Percentiles rank a stretch among this genome's conserved stretches.
Evolutionary conservation across 169 alveolate genomes (phyloP).

Genomic region (Cryptosporidium sp.): DNA sequence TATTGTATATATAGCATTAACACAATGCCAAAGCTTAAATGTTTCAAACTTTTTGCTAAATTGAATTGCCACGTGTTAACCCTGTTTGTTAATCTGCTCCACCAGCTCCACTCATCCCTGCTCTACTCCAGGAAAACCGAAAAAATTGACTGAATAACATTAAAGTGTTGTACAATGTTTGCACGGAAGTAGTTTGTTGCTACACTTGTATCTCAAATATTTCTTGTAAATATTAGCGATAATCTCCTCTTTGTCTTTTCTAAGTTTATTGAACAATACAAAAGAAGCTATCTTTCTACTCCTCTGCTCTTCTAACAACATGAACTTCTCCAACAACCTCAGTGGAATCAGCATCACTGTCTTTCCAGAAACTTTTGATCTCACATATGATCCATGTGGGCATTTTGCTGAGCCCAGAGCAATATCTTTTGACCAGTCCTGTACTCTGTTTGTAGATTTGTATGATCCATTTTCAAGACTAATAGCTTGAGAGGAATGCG

Average conservation of each 20-base stretch:
- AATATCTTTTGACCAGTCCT: slow-evolving; percentile 69
- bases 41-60: background rate
- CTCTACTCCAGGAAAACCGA: background rate
- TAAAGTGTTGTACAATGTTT: slow-evolving; percentile 6
- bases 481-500: background rate
- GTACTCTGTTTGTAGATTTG: slow-evolving; percentile 8
- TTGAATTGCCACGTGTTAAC: background rate
- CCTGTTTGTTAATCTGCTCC: background rate
- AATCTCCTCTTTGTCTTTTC: background rate
- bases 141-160: background rate
- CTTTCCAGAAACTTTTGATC: slow-evolving; percentile 33
- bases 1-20: background rate
- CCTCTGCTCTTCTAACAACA: slow-evolving; percentile 41
- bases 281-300: slow-evolving; percentile 47
- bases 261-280: background rate
- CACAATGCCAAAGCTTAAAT: background rate
- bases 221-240: slow-evolving; percentile 23
- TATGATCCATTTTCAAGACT: background rate
- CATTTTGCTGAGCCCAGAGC: slow-evolving; percentile 60
- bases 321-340: slow-evolving; percentile 21
- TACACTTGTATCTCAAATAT: slow-evolving; percentile 49
- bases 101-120: background rate
- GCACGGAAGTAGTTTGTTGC: slow-evolving; percentile 36
- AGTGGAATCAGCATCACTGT: slow-evolving; percentile 24
- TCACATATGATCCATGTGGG: slow-evolving; percentile 52